phyloP scores from a whole-genome alignment of 2,329 filamentous ascomycete genomes.

The Neofusicoccum ribis region DNA sequence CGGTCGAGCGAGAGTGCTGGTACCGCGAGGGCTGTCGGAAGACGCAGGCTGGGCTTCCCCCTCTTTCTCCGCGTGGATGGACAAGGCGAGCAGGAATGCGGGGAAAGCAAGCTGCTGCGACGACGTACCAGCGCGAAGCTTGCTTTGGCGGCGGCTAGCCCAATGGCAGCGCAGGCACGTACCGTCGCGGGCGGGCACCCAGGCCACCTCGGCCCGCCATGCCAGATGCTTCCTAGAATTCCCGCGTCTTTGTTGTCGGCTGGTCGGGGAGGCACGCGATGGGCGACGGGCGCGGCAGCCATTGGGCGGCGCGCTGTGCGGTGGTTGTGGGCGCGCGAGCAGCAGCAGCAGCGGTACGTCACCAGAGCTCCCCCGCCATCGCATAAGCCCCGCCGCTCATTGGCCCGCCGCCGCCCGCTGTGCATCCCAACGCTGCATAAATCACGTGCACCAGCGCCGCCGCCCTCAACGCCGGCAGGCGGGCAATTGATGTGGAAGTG shows the following conservation, averaged over 20 bases:
- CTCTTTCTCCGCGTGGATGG: slow-evolving; percentile 4
- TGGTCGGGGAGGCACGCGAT: neutral
- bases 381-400: neutral
- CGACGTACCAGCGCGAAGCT: slow-evolving; percentile 13
- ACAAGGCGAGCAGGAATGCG: slow-evolving; percentile 1
- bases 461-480: neutral
- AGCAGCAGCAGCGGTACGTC: neutral
- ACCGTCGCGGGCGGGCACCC: neutral
- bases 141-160: neutral
- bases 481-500: neutral
- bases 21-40: neutral
- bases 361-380: neutral
- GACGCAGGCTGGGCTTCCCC: neutral
- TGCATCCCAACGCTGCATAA: neutral
- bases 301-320: neutral
- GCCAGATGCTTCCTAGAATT: neutral
- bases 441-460: neutral
- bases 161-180: slow-evolving; percentile 5
- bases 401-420: neutral
- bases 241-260: slow-evolving; percentile 7
- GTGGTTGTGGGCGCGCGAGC: neutral
- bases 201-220: neutral
- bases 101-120: slow-evolving; percentile 6
- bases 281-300: neutral
- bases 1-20: neutral